Evolutionary conservation across 2,329 filamentous ascomycete genomes (phyloP), one percentile per base, ranked within the genome.

Genomic region (Curvularia eragrostidis): DNA sequence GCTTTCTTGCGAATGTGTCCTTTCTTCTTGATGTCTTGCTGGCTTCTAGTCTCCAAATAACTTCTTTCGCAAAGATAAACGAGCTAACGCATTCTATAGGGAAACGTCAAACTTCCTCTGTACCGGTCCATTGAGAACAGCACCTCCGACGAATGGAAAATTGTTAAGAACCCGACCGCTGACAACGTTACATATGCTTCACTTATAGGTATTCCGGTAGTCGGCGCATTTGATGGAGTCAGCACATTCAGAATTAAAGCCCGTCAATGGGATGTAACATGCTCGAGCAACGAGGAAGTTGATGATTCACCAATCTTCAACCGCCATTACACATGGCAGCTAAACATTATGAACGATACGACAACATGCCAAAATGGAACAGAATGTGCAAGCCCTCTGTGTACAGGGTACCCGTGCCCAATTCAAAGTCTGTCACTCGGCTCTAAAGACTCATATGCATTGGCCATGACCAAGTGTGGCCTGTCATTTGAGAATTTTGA

Each of bases 221-320:
- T 54, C 7, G 56, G 62, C 2, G 5, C 59, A 36, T 38, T 21
- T n/a, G 39, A 48, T 7, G 65, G 61, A 5, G 46, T 51, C 24
- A 69, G 61, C 47, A 69, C 55, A 62, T 54, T 53, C 19, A 57
- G 52, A 9, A 51, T 73, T n/a, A 64, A 64, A 47, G 62, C 68
- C 28, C 60, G 69, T 21, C 68, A 73, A 49, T 74, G 61, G 36
- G 68, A 73, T 18, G 41, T 74, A 9, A 60, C 50, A 8, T 74
- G 71, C 49, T 58, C 52, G 12, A 69, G 52, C 44, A 70, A 68
- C 21, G 23, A 59, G 28, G 5, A 10, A 5, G 12, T 13, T 32
- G 9, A 32, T 30, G 51, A 15, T 56, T 46, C 44, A 46, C 15
- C 26, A 5, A 38, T 3, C 42, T 56, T 21, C 44, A 53, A 5